Conservation (phyloP, 2,329 filamentous ascomycete genomes). For the Pseudocercospora macadamiae region DNA sequence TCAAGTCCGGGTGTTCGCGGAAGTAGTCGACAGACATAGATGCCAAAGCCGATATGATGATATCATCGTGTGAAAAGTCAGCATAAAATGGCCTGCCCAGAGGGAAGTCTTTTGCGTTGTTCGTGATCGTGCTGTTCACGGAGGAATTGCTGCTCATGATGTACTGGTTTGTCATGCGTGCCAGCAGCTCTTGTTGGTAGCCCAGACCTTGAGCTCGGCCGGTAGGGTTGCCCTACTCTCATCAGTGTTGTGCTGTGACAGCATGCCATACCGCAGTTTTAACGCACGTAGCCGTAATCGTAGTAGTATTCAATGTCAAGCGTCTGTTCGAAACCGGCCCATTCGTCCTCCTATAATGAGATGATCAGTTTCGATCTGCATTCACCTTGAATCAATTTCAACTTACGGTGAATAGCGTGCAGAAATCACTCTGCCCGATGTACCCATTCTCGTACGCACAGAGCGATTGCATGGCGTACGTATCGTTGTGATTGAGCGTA, state of each 20-base stretch:
- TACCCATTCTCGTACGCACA: constrained; percentile 59
- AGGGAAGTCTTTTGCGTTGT: constrained; percentile 52
- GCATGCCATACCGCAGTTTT: not conserved
- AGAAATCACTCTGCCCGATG: constrained; percentile 56
- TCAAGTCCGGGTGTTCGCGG: constrained; percentile 50
- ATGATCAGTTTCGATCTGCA: too few species aligned
- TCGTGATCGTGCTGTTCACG: constrained; percentile 55
- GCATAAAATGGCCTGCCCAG: constrained; percentile 54
- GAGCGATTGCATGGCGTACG: constrained; percentile 51
- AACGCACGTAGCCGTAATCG: constrained; percentile 34
- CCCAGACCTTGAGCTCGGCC: constrained; percentile 58
- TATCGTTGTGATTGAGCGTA: constrained; percentile 50
- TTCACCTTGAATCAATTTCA: too few species aligned
- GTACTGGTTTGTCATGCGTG: constrained; percentile 51
- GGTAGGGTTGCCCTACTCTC: constrained; percentile 52
- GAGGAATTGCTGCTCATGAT: constrained; percentile 54
- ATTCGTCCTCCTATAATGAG: constrained; percentile 51
- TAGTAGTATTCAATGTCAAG: constrained; percentile 58
- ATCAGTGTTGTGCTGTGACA: constrained; percentile 22
- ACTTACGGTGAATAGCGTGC: constrained; percentile 52
- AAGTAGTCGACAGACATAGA: constrained; percentile 61
- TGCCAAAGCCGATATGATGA: constrained; percentile 54
- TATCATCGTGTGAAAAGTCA: constrained; percentile 59
- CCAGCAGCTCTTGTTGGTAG: constrained; percentile 56
- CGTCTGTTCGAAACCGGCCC: constrained; percentile 57